Percentiles rank a stretch among this genome's conserved stretches.
Evolutionary conservation across 179 eudicot species (phyloP).

Genomic region (Vitellaria paradoxa): DNA sequence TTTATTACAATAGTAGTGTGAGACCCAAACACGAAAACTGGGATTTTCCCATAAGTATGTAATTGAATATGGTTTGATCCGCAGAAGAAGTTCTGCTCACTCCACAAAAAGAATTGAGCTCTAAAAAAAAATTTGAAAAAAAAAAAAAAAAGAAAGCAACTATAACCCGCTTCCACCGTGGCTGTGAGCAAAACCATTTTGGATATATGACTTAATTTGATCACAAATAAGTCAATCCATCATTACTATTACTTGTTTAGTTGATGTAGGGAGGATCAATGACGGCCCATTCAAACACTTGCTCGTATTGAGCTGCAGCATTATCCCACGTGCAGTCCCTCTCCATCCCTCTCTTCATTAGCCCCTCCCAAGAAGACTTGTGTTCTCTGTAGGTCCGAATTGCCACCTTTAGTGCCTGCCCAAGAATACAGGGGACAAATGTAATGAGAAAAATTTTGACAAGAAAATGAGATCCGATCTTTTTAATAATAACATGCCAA

Average conservation of each 20-base stretch:
- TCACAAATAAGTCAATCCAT: neutral
- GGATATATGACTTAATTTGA: neutral
- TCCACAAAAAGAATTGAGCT: neutral
- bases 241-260: neutral
- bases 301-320: slow-evolving; percentile 87
- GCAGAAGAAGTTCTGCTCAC: neutral
- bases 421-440: neutral
- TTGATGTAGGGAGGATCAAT: slow-evolving; percentile 71
- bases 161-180: neutral
- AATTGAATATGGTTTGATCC: neutral
- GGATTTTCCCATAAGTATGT: neutral
- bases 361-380: slow-evolving; percentile 80
- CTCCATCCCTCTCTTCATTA: slow-evolving; percentile 95
- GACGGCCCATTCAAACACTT: slow-evolving; percentile 81
- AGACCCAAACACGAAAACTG: neutral
- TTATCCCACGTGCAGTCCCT: slow-evolving; percentile 78
- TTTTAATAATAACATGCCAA: neutral
- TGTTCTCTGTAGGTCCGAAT: slow-evolving; percentile 66
- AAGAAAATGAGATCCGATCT: neutral
- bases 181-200: neutral
- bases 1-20: neutral
- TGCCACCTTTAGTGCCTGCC: slow-evolving; percentile 60
- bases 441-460: neutral
- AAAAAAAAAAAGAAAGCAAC: neutral
- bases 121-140: neutral